These are phyloP conservation scores for Kalmusia sp. DNA, from an alignment of 2,329 filamentous ascomycete species.

Conservation along the genomic window DNA sequence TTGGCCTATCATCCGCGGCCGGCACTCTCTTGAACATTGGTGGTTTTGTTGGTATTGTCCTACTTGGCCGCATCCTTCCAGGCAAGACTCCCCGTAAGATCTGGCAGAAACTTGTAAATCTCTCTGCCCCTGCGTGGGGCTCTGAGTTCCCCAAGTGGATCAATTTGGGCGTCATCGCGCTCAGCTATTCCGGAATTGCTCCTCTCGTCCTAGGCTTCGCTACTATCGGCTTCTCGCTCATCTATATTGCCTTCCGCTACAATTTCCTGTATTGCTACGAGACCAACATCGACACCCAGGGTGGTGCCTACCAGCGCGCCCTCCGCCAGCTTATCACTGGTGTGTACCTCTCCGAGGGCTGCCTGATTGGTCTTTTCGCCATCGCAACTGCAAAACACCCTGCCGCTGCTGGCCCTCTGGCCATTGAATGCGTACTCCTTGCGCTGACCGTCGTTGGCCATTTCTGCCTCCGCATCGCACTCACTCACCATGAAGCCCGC, in stretches of 20 bases:
- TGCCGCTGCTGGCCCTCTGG: constrained; percentile 49
- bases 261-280: constrained; percentile 58
- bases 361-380: constrained; percentile 56
- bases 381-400: constrained; percentile 45
- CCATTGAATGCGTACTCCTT: constrained; percentile 52
- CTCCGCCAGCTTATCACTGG: constrained; percentile 56
- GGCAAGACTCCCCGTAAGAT: constrained; percentile 56
- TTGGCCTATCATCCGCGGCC: constrained; percentile 62
- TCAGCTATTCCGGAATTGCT: constrained; percentile 58
- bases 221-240: constrained; percentile 51
- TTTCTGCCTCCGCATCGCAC: constrained; percentile 39
- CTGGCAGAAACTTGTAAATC: constrained; percentile 52
- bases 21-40: constrained; percentile 74
- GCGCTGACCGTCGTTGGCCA: constrained; percentile 51
- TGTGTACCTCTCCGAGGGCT: constrained; percentile 57
- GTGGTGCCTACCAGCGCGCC: constrained; percentile 54
- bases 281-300: constrained; percentile 55
- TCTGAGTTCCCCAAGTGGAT: constrained; percentile 56
- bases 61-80: constrained; percentile 71
- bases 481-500: constrained; percentile 39
- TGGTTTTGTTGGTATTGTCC: constrained; percentile 80
- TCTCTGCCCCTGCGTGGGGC: constrained; percentile 54
- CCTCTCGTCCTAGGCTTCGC: constrained; percentile 57
- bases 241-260: constrained; percentile 58
- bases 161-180: constrained; percentile 53